These are phyloP conservation scores for Aspergillus novoparasiticus DNA, from an alignment of 2,329 filamentous ascomycete species.

Conservation along the genomic window DNA sequence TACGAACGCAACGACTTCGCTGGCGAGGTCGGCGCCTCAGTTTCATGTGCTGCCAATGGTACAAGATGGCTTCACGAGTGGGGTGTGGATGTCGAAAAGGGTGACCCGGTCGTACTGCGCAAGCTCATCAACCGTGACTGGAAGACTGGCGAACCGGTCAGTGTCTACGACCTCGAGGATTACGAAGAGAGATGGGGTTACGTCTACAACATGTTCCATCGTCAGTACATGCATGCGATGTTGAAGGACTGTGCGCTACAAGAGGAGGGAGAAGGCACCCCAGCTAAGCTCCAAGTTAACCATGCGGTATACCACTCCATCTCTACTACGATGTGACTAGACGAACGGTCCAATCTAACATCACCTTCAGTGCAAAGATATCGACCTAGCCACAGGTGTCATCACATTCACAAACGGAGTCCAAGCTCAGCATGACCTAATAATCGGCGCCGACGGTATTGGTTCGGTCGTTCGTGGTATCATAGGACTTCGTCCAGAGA, in stretches of 20 bases:
- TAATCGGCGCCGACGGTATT: slow-evolving; percentile 69
- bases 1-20: slow-evolving; percentile 69
- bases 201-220: slow-evolving; percentile 70
- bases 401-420: slow-evolving; percentile 59
- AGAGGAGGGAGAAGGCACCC: slow-evolving; percentile 54
- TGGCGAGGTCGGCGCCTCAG: slow-evolving; percentile 68
- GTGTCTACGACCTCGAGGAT: slow-evolving; percentile 64
- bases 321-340: too few relatives aligned
- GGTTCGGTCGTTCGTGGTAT: slow-evolving; percentile 65
- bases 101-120: slow-evolving; percentile 65
- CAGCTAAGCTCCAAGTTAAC: slow-evolving; percentile 59
- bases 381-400: slow-evolving; percentile 55
- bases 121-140: slow-evolving; percentile 71
- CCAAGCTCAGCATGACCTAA: slow-evolving; percentile 57
- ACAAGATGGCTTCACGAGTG: slow-evolving; percentile 71
- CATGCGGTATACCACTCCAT: slow-evolving; percentile 46
- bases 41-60: slow-evolving; percentile 70
- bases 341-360: background rate
- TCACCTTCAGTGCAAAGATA: slow-evolving; percentile 43
- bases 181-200: slow-evolving; percentile 68
- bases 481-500: slow-evolving; percentile 64
- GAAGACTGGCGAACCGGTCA: slow-evolving; percentile 68
- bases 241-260: slow-evolving; percentile 62
- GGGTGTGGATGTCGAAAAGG: slow-evolving; percentile 65
- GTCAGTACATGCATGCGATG: slow-evolving; percentile 70